Conservation (phyloP, 345 rosid species). For the Streptanthus diversifolius region DNA sequence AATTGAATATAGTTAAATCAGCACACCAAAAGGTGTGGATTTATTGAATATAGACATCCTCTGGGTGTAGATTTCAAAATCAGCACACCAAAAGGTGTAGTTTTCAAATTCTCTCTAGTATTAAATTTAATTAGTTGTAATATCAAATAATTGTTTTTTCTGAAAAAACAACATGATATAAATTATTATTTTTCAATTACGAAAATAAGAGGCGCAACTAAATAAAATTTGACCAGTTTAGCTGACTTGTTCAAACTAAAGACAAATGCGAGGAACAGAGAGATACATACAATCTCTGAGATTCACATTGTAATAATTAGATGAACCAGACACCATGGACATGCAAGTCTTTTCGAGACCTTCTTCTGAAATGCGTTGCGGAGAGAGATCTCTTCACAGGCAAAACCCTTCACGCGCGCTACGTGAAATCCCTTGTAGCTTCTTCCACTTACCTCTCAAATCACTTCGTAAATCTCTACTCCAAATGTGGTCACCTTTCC, state of each 20-base stretch:
- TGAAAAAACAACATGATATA: no score
- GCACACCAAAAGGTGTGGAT: no score
- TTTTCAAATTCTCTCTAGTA: no score
- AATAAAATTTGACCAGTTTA: background rate
- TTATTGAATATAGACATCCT: no score
- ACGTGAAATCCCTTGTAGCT: slow-evolving; percentile 60
- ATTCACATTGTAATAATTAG: slow-evolving; percentile 13
- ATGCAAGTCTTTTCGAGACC: slow-evolving; percentile 44
- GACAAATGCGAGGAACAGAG: slow-evolving; percentile 3
- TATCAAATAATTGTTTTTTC: no score
- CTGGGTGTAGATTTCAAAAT: no score
- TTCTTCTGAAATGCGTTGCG: slow-evolving; percentile 51
- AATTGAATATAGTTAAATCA: no score
- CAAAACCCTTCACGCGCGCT: slow-evolving; percentile 66
- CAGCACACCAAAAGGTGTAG: no score
- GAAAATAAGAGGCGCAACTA: background rate
- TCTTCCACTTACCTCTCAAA: slow-evolving; percentile 82
- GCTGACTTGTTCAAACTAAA: background rate
- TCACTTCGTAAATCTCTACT: slow-evolving; percentile 83
- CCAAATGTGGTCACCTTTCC: slow-evolving; percentile 60
- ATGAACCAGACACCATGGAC: slow-evolving; percentile 56
- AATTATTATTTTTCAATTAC: no score
- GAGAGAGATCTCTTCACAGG: slow-evolving; percentile 54
- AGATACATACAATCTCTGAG: slow-evolving; percentile 17
- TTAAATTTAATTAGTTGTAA: no score